phyloP scores from a whole-genome alignment of 768 basidiomycete species.

The Coprinopsis cinerea region DNA sequence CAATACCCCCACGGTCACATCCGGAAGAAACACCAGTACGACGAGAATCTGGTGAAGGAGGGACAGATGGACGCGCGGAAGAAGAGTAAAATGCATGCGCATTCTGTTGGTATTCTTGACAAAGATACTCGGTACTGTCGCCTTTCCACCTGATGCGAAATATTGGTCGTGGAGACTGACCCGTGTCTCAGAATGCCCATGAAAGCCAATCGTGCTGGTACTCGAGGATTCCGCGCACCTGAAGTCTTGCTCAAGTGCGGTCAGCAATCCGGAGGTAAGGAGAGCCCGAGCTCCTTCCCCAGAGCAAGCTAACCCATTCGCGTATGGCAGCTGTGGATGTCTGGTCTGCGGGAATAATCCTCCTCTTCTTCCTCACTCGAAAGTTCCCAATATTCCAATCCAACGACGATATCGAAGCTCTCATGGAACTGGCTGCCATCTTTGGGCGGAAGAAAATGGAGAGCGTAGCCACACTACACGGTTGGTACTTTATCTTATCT shows the following conservation, averaged over 20 bases:
- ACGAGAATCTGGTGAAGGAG: slow-evolving; percentile 44
- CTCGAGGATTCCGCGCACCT: slow-evolving; percentile 93
- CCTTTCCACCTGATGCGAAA: not conserved
- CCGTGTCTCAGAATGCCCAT: slow-evolving; percentile 59
- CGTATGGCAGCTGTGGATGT: slow-evolving; percentile 77
- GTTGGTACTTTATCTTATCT: slow-evolving; percentile 39
- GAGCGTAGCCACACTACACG: slow-evolving; percentile 79
- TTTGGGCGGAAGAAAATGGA: slow-evolving; percentile 83
- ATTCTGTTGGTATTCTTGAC: slow-evolving; percentile 72
- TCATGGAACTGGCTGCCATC: slow-evolving; percentile 90
- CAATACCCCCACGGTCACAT: slow-evolving; percentile 67
- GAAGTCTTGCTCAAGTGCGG: slow-evolving; percentile 94
- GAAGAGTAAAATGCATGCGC: slow-evolving; percentile 48
- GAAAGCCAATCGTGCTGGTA: slow-evolving; percentile 95
- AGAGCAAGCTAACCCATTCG: not conserved
- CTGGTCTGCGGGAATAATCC: slow-evolving; percentile 91
- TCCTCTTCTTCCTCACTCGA: slow-evolving; percentile 85
- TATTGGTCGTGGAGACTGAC: no score
- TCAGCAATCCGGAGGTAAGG: slow-evolving; percentile 85
- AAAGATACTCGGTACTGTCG: slow-evolving; percentile 60
- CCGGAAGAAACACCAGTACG: slow-evolving; percentile 34
- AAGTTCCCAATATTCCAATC: slow-evolving; percentile 96
- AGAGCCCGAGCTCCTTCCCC: not conserved
- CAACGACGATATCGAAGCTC: slow-evolving; percentile 88
- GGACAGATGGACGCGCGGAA: slow-evolving; percentile 56